phyloP scores from a whole-genome alignment of 208 protist genomes.

The Endotrypanum monterogeii region DNA sequence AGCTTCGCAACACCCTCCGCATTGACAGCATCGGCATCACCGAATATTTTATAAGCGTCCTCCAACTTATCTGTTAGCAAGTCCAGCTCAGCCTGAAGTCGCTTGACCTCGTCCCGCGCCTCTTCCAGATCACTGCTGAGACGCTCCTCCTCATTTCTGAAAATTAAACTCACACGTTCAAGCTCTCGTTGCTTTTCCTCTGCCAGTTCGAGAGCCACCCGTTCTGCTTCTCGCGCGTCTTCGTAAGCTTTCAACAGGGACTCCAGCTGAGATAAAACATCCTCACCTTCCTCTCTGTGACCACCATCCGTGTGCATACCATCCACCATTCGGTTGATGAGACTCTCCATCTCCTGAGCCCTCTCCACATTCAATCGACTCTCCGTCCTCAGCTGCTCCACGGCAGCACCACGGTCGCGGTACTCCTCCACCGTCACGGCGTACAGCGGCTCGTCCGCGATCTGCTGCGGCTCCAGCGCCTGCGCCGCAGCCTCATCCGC shows the following conservation, averaged over 20 bases:
- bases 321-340: slow-evolving; percentile 32
- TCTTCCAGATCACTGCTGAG: slow-evolving; percentile 33
- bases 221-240: slow-evolving; percentile 12
- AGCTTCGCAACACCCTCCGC: slow-evolving; percentile 35
- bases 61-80: slow-evolving; percentile 41
- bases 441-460: slow-evolving; percentile 33
- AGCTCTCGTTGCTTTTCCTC: slow-evolving; percentile 26
- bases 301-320: too few species aligned
- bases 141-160: slow-evolving; percentile 26
- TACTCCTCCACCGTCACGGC: slow-evolving; percentile 30
- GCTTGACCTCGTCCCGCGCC: slow-evolving; percentile 21
- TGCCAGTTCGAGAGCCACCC: slow-evolving; percentile 8
- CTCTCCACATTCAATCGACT: slow-evolving; percentile 19
- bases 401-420: too few species aligned
- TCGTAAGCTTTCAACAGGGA: slow-evolving; percentile 35
- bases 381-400: background rate
- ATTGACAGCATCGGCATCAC: slow-evolving; percentile 28
- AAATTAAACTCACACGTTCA: slow-evolving; percentile 16
- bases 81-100: slow-evolving; percentile 40
- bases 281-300: slow-evolving; percentile 9
- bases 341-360: slow-evolving; percentile 15
- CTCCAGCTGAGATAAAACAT: slow-evolving; percentile 37
- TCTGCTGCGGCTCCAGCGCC: slow-evolving; percentile 20
- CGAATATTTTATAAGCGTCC: slow-evolving; percentile 34
- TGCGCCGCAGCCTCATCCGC: slow-evolving; percentile 6